phyloP scores from a whole-genome alignment of 805 yeast species.

The Wickerhamiella alocasiicola region DNA sequence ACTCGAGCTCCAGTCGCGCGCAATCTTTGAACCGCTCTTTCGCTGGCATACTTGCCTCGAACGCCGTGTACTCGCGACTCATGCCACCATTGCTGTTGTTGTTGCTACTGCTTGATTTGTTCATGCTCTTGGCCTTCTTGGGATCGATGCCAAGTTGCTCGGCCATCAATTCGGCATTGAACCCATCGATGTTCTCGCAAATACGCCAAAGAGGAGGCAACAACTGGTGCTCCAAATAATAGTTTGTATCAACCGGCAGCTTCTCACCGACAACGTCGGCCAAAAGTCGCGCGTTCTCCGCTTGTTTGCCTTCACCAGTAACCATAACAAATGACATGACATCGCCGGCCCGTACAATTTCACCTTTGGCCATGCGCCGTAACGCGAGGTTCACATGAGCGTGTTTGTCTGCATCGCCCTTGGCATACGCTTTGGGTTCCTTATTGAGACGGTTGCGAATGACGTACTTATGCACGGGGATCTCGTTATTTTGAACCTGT shows the following conservation, averaged over 20 bases:
- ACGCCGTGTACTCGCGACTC: constrained; percentile 40
- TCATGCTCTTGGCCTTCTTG: constrained; percentile 28
- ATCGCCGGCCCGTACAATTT: constrained; percentile 74
- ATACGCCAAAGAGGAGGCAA: constrained; percentile 84
- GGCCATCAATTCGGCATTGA: constrained; percentile 70
- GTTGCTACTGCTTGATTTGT: too few relatives aligned
- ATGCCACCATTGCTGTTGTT: too few relatives aligned
- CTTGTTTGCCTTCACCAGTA: constrained; percentile 34
- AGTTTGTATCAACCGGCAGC: constrained; percentile 59
- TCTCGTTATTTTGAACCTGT: constrained; percentile 47
- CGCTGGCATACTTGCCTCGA: constrained; percentile 72
- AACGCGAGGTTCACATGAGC: constrained; percentile 85
- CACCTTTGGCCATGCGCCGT: constrained; percentile 68
- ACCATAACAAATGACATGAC: constrained; percentile 82
- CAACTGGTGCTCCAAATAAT: constrained; percentile 77
- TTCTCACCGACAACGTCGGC: constrained; percentile 48
- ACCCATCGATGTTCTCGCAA: constrained; percentile 73
- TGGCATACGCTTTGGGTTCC: constrained; percentile 75
- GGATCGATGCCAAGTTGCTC: constrained; percentile 61
- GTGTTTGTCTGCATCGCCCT: constrained; percentile 61
- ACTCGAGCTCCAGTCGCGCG: constrained; percentile 41
- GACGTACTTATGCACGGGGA: constrained; percentile 54
- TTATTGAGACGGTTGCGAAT: constrained; percentile 84
- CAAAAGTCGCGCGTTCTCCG: constrained; percentile 75
- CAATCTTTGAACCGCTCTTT: constrained; percentile 66